Base-by-base conservation (phyloP, 1,139 yeast species). In the Kurtzmaniella quercitrusa region DNA sequence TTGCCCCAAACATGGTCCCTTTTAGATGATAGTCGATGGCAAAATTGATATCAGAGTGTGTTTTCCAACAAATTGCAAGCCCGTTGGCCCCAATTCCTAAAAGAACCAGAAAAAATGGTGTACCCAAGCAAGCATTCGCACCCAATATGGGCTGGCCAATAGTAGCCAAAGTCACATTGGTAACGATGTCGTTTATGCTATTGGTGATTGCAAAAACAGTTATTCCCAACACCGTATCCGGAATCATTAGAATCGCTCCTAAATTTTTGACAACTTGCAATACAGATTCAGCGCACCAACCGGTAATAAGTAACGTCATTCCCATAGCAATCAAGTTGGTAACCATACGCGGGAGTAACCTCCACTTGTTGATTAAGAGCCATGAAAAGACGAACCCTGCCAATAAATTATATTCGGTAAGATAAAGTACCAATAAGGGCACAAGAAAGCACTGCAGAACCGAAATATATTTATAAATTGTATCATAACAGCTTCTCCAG, bases 81-180 rank as follows among this genome's bases (percentile, higher is more conserved):
- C 73, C 71, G 53, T 70, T 71, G 11, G 62, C 51, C 0, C 77
- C 76, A 16, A 71, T 53, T 0, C 76, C 77, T 11, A 71, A 51
- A 42, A 71, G 52, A 2, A 68, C 63, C 14, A 66, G 51, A 12
- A 71, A 50, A 18, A 70, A 53, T 2, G 76, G 76, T 0, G 77
- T 66, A 0, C 76, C 76, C 38, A 71, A 53, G 48, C 75, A 69
- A 1, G 76, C 58, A 49, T 68, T 68, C 7, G 71, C 52, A 1
- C 76, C 77, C 26, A 67, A 55, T 14, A 65, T 53, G 2, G 74
- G 70, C 41, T 64, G 59, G 7, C 67, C 54, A 28, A 54, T 60
- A 3, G 63, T 52, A 5, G 76, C 61, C 5, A 71, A 51, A 16
- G 74, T 68, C 16, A 67, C 49, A 45, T 71, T 68, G 36, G 74